Base-by-base conservation (phyloP, 2,329 filamentous ascomycete species). In the Alternaria arbusti region DNA sequence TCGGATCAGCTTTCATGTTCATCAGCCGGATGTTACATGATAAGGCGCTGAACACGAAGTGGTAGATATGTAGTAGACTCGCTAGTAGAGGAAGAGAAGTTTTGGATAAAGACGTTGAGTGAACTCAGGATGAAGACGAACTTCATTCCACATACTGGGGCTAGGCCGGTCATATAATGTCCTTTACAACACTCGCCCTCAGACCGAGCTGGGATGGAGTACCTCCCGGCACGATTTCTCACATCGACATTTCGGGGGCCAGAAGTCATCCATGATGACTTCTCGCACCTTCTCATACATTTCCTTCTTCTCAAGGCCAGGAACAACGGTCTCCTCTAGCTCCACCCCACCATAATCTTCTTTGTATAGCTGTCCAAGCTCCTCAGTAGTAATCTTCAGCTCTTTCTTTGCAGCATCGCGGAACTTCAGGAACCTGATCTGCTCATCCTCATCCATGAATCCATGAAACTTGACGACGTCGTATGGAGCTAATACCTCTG, bases 361-460 rank as follows among this genome's bases (percentile, higher is more conserved):
- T 1, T 28, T 58, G 26, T 75, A 75, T 0, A 74, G 23, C 32
- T 70, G 62, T 3, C 32, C 49, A 0, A 70, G 50, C 10, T 73
- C 72, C 1, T 22, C n/a, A 2, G 7, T 20, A 3, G 68, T 69
- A 45, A 71, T 61, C 6, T 63, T 64, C 5, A 66, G 10, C 0
- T 26, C 47, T 7, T 59, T 9, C 1, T 62, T 43, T 1, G 65
- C 68, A 9, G 44, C 6, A 0, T 20, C 2, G 10, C 62, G 66
- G 2, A 67, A 32, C 0, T 26, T 46, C 5, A 54, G 11, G 36
- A 71, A 78, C 0, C 59, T 62, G 0, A 32, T 0, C 26, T 65
- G 30, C 50, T 78, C 76, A 0, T 25, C 17, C 6, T 67, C 43
- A 17, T 77, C 72, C n/a, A 74, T 60, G 50, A 76, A 76, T 2